Evolutionary conservation across 345 rosid species (phyloP).

Genomic region (Citrus unshiu): DNA sequence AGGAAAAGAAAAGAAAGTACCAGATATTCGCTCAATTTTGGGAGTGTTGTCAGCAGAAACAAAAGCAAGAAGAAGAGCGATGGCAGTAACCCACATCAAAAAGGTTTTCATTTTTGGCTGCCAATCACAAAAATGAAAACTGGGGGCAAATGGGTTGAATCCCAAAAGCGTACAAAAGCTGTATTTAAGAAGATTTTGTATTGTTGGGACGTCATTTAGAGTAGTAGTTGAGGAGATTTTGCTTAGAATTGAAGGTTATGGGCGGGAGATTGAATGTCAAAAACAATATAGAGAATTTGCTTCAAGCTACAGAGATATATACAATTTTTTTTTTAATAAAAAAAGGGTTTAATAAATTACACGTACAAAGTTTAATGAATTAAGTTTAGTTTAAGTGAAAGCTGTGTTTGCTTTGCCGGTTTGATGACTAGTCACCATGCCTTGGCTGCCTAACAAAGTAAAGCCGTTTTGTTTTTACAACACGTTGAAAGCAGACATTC

Average conservation of each 20-base stretch:
- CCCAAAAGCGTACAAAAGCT: constrained; percentile 14
- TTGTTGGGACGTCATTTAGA: constrained; percentile 67
- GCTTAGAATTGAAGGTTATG: constrained; percentile 51
- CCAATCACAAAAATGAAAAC: constrained; percentile 15
- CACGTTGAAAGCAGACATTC: neutral
- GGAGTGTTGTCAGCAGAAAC: constrained; percentile 34
- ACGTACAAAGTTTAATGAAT: neutral
- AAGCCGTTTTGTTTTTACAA: neutral
- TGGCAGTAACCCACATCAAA: constrained; percentile 28
- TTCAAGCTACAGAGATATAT: constrained; percentile 60
- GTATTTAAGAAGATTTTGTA: constrained; percentile 31
- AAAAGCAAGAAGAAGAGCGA: constrained; percentile 23
- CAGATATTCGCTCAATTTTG: constrained; percentile 77
- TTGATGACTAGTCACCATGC: constrained; percentile 14
- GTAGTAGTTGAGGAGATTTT: constrained; percentile 63
- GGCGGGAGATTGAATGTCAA: constrained; percentile 31
- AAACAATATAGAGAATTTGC: constrained; percentile 43
- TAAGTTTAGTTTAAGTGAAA: constrained; percentile 22
- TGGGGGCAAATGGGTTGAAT: constrained; percentile 21
- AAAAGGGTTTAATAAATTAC: neutral
- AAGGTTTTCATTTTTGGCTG: constrained; percentile 29
- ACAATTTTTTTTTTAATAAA: neutral
- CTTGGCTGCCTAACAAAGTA: neutral
- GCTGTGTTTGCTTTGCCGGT: constrained; percentile 46
- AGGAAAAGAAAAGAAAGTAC: constrained; percentile 23